Conservation (phyloP, 1,284 basidiomycete species). For the Mycena citricolor region DNA sequence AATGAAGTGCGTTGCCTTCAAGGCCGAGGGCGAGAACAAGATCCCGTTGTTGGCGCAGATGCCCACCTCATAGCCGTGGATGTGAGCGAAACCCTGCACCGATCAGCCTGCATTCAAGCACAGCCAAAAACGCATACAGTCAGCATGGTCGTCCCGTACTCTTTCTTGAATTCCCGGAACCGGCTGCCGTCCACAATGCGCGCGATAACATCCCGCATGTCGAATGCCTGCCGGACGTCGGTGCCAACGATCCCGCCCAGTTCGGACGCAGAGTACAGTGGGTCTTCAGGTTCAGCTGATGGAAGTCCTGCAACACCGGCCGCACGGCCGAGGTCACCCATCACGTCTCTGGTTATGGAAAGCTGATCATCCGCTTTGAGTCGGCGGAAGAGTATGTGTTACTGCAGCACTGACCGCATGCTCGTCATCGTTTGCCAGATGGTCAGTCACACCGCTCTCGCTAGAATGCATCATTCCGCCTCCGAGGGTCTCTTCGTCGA, state of each 20-base stretch:
- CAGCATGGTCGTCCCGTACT: slow-evolving; percentile 88
- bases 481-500: slow-evolving; percentile 91
- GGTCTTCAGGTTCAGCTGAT: slow-evolving; percentile 59
- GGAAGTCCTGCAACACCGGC: slow-evolving; percentile 50
- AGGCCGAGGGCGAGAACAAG: slow-evolving; percentile 88
- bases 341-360: slow-evolving; percentile 77
- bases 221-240: slow-evolving; percentile 84
- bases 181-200: slow-evolving; percentile 89
- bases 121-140: slow-evolving; percentile 59
- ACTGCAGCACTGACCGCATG: slow-evolving; percentile 54
- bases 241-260: slow-evolving; percentile 91
- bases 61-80: slow-evolving; percentile 87
- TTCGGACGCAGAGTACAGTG: slow-evolving; percentile 79
- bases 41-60: slow-evolving; percentile 95
- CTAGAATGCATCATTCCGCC: slow-evolving; percentile 93
- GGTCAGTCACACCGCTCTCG: slow-evolving; percentile 93
- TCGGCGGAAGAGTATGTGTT: neutral
- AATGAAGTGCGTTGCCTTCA: slow-evolving; percentile 95
- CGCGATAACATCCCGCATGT: slow-evolving; percentile 92
- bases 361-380: slow-evolving; percentile 44
- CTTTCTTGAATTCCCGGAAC: slow-evolving; percentile 95
- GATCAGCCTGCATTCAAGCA: slow-evolving; percentile 3
- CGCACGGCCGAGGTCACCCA: slow-evolving; percentile 76
- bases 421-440: slow-evolving; percentile 85
- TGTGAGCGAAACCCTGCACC: slow-evolving; percentile 80